A percentile compares a stretch with the other conserved stretches of the same genome.
phyloP scores from a whole-genome alignment of 2,329 filamentous ascomycete species.

The Penicillium sp. region DNA sequence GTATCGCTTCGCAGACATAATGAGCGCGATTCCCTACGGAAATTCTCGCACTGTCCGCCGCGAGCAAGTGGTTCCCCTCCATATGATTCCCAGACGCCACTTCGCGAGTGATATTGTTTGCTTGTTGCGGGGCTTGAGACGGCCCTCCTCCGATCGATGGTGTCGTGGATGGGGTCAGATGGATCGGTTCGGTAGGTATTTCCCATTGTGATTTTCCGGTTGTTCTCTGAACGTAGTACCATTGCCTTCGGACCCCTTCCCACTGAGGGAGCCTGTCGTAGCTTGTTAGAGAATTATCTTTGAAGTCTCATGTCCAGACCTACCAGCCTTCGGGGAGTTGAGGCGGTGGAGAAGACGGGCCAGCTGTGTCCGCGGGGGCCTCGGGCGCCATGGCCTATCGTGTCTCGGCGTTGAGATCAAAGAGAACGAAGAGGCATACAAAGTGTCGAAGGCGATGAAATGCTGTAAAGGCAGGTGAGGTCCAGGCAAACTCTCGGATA shows the following conservation, averaged over 20 bases:
- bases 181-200: constrained; percentile 42
- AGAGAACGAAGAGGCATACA: not conserved
- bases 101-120: constrained; percentile 21
- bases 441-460: not conserved
- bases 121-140: constrained; percentile 28
- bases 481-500: constrained; percentile 9
- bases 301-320: constrained; percentile 9
- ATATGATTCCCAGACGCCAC: constrained; percentile 9
- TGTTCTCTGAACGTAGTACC: constrained; percentile 44
- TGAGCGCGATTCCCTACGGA: constrained; percentile 31
- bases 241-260: constrained; percentile 40
- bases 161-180: constrained; percentile 38
- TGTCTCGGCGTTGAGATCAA: not conserved
- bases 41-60: constrained; percentile 21
- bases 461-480: not conserved
- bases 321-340: constrained; percentile 43
- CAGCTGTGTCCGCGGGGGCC: constrained; percentile 40
- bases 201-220: constrained; percentile 45
- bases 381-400: constrained; percentile 28
- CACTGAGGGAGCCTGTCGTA: constrained; percentile 41
- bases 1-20: constrained; percentile 20
- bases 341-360: constrained; percentile 41
- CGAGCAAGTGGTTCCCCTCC: constrained; percentile 17
- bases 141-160: constrained; percentile 32
- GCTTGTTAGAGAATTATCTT: not conserved